These are phyloP conservation scores for Ogataea parapolymorpha DNA, from an alignment of 805 yeast species.

Conservation along the genomic window DNA sequence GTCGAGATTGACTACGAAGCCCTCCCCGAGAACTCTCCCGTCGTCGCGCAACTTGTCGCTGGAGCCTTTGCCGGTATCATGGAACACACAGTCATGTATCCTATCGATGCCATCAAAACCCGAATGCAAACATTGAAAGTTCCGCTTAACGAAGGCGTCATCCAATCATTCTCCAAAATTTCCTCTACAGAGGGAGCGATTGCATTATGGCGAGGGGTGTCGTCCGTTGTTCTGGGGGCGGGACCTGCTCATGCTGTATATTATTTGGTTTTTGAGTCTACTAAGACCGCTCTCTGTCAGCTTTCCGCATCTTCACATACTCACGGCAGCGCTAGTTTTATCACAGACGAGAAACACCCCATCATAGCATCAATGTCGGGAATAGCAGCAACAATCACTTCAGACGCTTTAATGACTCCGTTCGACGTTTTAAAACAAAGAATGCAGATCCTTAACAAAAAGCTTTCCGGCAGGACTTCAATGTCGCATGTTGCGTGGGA, in stretches of 20 bases:
- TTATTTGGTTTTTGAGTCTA: slow-evolving; percentile 87
- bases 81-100: slow-evolving; percentile 98
- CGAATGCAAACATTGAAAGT: slow-evolving; percentile 70
- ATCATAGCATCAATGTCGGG: slow-evolving; percentile 84
- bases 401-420: slow-evolving; percentile 96
- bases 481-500: slow-evolving; percentile 32
- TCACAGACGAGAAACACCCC: slow-evolving; percentile 71
- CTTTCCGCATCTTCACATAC: slow-evolving; percentile 22
- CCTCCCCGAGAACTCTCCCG: slow-evolving; percentile 80
- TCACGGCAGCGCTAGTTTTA: slow-evolving; percentile 34
- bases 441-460: slow-evolving; percentile 58
- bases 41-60: slow-evolving; percentile 78
- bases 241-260: slow-evolving; percentile 99
- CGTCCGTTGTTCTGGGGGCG: slow-evolving; percentile 92
- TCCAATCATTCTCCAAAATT: slow-evolving; percentile 68
- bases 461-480: slow-evolving; percentile 13
- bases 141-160: slow-evolving; percentile 40
- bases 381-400: slow-evolving; percentile 85
- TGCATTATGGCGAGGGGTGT: slow-evolving; percentile 91
- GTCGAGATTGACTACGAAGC: slow-evolving; percentile 84
- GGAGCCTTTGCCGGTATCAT: slow-evolving; percentile 99
- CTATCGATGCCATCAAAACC: slow-evolving; percentile 94
- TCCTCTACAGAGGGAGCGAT: slow-evolving; percentile 84
- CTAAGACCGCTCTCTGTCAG: slow-evolving; percentile 55
- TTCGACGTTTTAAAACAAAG: slow-evolving; percentile 94